Evolutionary conservation across 805 yeast genomes (phyloP), one percentile per base, ranked within the genome.

Genomic region (Starmerella geochares): DNA sequence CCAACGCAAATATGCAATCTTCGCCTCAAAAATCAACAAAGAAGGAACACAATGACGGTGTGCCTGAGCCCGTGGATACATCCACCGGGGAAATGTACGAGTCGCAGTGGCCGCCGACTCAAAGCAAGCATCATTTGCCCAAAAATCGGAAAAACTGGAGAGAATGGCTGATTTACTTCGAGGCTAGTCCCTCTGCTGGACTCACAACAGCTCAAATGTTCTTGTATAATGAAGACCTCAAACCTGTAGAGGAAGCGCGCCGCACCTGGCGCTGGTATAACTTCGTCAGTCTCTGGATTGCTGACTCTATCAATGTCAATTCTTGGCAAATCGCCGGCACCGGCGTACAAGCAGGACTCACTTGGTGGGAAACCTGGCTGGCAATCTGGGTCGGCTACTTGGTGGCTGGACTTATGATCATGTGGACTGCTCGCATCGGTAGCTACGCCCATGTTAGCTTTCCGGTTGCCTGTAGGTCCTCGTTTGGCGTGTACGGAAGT

Each of bases 321-420:
- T 85, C 95, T 5, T 86, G 90, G 86, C 87, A 83, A 70, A 85
- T 86, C 58, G 95, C 94, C 2, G 80, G 90, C 8, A 83, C 94
- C 0, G 94, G 94, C 59, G 81, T 83, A 50, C 71, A 73, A 48
- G 77, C 79, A 20, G 92, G 92, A 10, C 68, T 86, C 66, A 76
- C 81, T 16, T 86, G 95, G 94, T 86, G 94, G 94, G 87, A 81
- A 62, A 79, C 83, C 11, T 86, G 95, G 94, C 67, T 86, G 33
- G 77, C 92, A 1, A 92, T 86, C 23, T 85, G 94, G 92, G 54
- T 86, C 16, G 95, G 95, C 6, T 86, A 86, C 65, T 61, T 72
- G 17, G 65, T 83, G 42, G 78, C 84, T 54, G 92, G 83, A 54
- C 57, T 74, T 1, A 84, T 86, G 58, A 81, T 87, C 29, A 74